These are phyloP conservation scores for Lanmaoa pseudosensibilis DNA, from an alignment of 768 basidiomycete genomes.

Conservation along the genomic window DNA sequence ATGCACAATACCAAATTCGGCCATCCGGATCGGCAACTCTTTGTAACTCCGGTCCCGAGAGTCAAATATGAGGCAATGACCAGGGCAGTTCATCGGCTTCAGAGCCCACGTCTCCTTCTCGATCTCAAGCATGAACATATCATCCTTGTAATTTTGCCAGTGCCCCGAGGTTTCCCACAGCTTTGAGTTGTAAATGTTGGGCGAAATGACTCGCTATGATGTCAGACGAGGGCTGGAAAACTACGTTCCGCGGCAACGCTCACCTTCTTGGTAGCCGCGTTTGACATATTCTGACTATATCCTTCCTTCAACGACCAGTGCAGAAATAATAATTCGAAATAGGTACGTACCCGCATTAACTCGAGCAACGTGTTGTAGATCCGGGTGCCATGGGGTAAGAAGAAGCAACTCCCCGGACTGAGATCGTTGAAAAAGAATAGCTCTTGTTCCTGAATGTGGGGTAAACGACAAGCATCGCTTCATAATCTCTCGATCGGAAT, in stretches of 20 bases:
- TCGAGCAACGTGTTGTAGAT: slow-evolving; percentile 95
- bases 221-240: slow-evolving; percentile 7
- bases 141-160: slow-evolving; percentile 97
- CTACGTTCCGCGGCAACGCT: background rate
- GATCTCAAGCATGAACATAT: slow-evolving; percentile 93
- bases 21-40: slow-evolving; percentile 96
- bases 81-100: slow-evolving; percentile 99
- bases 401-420: slow-evolving; percentile 94
- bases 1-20: slow-evolving; percentile 97
- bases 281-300: slow-evolving; percentile 86
- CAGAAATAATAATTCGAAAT: slow-evolving; percentile 2
- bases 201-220: slow-evolving; percentile 75
- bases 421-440: slow-evolving; percentile 98
- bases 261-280: slow-evolving; percentile 93
- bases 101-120: slow-evolving; percentile 97
- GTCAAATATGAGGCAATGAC: slow-evolving; percentile 95
- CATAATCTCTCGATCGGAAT: background rate
- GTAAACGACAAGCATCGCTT: background rate
- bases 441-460: slow-evolving; percentile 74
- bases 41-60: slow-evolving; percentile 90
- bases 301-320: slow-evolving; percentile 1
- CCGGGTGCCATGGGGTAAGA: slow-evolving; percentile 93
- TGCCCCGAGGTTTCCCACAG: slow-evolving; percentile 99
- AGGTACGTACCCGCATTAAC: slow-evolving; percentile 74
- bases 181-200: slow-evolving; percentile 95